Evolutionary conservation across 768 basidiomycete species (phyloP).

Genomic region (Suillus fuscotomentosus): DNA sequence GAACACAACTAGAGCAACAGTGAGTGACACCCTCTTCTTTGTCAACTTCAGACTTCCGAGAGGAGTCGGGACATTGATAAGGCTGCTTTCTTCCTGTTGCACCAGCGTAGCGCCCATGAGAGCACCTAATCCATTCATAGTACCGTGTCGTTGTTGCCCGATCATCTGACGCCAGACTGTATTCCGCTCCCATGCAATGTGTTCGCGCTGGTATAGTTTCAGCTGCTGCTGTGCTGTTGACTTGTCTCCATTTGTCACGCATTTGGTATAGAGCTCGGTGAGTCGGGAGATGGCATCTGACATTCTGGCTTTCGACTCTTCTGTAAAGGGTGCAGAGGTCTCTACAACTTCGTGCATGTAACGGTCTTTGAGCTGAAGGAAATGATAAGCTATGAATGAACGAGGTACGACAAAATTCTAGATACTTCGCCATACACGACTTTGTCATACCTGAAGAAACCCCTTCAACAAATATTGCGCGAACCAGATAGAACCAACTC

Average conservation of each 20-base stretch:
- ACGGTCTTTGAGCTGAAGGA: slow-evolving; percentile 62
- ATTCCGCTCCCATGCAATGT: slow-evolving; percentile 96
- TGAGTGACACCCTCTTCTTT: slow-evolving; percentile 55
- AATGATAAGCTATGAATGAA: slow-evolving; percentile 3
- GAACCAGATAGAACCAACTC: slow-evolving; percentile 23
- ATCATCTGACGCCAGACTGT: slow-evolving; percentile 99
- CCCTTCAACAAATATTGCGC: background rate
- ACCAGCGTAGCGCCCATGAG: slow-evolving; percentile 47
- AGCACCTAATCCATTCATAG: slow-evolving; percentile 30
- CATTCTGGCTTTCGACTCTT: slow-evolving; percentile 59
- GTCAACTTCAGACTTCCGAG: slow-evolving; percentile 67
- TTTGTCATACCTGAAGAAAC: slow-evolving; percentile 83
- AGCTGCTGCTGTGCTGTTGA: slow-evolving; percentile 76
- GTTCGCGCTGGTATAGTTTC: slow-evolving; percentile 83
- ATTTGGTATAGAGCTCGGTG: slow-evolving; percentile 76
- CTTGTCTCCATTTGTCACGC: slow-evolving; percentile 74
- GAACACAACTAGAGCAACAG: slow-evolving; percentile 59
- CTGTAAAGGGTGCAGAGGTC: slow-evolving; percentile 63
- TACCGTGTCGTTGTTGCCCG: slow-evolving; percentile 69
- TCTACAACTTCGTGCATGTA: slow-evolving; percentile 78
- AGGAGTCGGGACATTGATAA: slow-evolving; percentile 54
- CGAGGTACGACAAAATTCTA: background rate
- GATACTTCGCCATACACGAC: slow-evolving; percentile 70
- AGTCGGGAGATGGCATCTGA: slow-evolving; percentile 57
- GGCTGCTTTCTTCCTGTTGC: slow-evolving; percentile 36